phyloP scores from a whole-genome alignment of 495 filamentous ascomycete genomes.

The Glutinoglossum americanum region DNA sequence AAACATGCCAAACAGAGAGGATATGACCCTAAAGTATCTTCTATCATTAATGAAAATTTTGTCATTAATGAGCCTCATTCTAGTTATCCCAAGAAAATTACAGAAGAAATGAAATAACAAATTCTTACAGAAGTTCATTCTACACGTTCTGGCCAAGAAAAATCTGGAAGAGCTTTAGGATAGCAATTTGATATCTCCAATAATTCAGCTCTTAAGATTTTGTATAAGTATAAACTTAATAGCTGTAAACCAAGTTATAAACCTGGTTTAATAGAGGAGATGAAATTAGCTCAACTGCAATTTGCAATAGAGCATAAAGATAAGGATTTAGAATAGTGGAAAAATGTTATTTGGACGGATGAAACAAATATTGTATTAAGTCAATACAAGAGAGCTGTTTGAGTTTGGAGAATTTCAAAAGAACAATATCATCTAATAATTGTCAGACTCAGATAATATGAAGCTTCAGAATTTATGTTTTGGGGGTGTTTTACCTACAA shows the following conservation, averaged over 20 bases:
- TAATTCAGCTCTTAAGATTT: background rate
- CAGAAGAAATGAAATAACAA: background rate
- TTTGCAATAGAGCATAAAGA: background rate
- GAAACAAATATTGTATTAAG: background rate
- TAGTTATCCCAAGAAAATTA: background rate
- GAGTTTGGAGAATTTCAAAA: background rate
- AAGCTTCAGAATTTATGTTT: constrained; percentile 3
- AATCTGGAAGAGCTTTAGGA: background rate
- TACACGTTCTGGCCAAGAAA: background rate
- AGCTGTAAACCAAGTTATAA: constrained; percentile 1
- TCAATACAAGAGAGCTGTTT: background rate
- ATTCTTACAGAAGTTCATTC: background rate
- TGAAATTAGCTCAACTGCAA: background rate
- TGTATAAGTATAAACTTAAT: background rate
- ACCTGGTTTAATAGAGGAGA: background rate
- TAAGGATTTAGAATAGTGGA: background rate
- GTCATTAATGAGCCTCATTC: background rate
- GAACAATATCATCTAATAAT: background rate
- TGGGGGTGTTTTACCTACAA: constrained; percentile 1
- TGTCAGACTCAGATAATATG: background rate
- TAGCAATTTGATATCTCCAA: background rate
- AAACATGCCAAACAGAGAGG: background rate
- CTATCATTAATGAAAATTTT: background rate
- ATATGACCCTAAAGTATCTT: background rate
- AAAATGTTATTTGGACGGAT: constrained; percentile 4